These are phyloP conservation scores for Calcarisporium arbuscula DNA, from an alignment of 2,329 filamentous ascomycete species.

Conservation along the genomic window DNA sequence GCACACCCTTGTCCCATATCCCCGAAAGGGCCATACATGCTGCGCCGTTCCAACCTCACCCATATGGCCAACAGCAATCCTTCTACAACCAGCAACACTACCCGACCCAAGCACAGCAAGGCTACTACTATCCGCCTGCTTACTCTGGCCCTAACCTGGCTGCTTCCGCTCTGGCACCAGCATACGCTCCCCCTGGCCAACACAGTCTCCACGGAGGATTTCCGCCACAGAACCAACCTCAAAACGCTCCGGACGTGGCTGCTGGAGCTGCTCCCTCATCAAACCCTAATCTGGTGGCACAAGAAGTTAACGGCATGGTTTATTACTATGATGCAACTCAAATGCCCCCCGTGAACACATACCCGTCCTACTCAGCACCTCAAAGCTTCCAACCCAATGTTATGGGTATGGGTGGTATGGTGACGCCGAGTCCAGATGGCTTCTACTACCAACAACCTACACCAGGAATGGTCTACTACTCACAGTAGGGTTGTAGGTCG, in stretches of 20 bases:
- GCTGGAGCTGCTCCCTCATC: conserved; percentile 17
- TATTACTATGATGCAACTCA: conserved; percentile 88
- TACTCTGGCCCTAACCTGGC: conserved; percentile 42
- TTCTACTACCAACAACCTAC: conserved; percentile 64
- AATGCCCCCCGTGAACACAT: conserved; percentile 47
- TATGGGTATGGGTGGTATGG: conserved; percentile 73
- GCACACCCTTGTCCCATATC: conserved; percentile 84
- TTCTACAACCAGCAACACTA: conserved; percentile 44
- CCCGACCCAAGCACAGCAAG: conserved; percentile 38
- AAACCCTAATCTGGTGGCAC: conserved; percentile 54
- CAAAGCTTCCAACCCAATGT: conserved; percentile 51
- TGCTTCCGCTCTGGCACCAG: conserved; percentile 44
- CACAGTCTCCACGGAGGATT: conserved; percentile 35
- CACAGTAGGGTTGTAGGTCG: conserved; percentile 41
- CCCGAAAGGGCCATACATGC: conserved; percentile 90
- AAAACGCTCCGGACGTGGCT: conserved; percentile 27
- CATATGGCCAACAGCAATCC: conserved; percentile 53
- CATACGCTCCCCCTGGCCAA: conserved; percentile 52
- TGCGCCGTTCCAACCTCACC: conserved; percentile 76
- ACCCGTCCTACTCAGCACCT: conserved; percentile 40
- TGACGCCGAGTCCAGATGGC: conserved; percentile 59
- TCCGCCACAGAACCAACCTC: conserved; percentile 35
- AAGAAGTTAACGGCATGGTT: conserved; percentile 92
- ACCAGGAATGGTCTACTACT: conserved; percentile 54
- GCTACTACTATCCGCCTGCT: conserved; percentile 63